Base-by-base conservation (phyloP, 805 yeast genomes). In the Ascoidea tarda region DNA sequence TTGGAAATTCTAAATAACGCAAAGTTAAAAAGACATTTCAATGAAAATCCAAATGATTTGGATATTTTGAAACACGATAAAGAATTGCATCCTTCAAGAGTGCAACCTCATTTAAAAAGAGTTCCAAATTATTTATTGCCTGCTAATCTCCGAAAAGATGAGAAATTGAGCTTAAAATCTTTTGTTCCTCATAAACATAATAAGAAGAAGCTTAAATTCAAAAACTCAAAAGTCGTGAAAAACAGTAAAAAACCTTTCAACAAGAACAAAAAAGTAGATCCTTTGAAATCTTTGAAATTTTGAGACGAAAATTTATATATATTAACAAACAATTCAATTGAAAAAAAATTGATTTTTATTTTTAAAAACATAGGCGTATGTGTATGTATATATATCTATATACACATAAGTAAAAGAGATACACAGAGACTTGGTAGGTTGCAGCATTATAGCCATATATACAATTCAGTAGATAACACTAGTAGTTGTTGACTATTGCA, bases 1-100 rank as follows among this genome's bases (percentile, higher is more conserved):
- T 78, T 82, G 59, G 98, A 93, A 67, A 73, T 93, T 65, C 71
- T 93, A 57, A 79, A 91, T 48, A 86, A 95, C 59, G 96, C 88
- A 54, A 89, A 87, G 64, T 76, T 93, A 64, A 88, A 89, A 68
- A 78, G 96, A 63, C 96, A 88, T 69, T 93, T 93, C 65, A 96
- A 91, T 66, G 98, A 93, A 63, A 93, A 93, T 64, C 99, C 99
- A 6, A 95, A 87, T 63, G 99, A 93, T 68, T 75, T 93, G 61
- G 80, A 81, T 21, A 80, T 85, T 51, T 77, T 93, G 64, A 84
- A 96, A 64, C 99, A 93, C 63, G 99, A 93, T 65, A 86, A 83
- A 61, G 96, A 86, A 58, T 66, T 87, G 54, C 95, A 90, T 62
- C 82, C 91, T 6, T 73, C 90, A 1, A 79, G 95, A 66, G 77